Base-by-base conservation (phyloP, 2,329 filamentous ascomycete genomes). In the Cordyceps sp. region DNA sequence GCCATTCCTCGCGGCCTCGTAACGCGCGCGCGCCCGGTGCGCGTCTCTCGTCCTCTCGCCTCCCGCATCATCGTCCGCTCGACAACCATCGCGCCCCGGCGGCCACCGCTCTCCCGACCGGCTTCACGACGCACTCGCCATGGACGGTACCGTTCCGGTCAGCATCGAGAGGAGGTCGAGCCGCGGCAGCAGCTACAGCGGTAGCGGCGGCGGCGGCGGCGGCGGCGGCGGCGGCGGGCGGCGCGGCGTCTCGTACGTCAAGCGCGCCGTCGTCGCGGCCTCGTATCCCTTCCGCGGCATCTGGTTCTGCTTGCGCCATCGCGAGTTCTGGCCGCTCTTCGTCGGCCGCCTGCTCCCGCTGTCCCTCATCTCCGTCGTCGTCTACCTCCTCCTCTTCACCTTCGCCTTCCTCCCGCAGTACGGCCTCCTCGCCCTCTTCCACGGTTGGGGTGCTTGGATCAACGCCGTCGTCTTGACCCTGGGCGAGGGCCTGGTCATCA, bases 361-460 rank as follows among this genome's bases (percentile, higher is more conserved):
- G 19, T 70, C 81, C 3, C 59, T 94, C 12, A 76, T 94, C 10
- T 93, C 86, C 0, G 60, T 78, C 12, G 72, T 90, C 33, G 79
- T 94, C 12, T 82, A 93, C 39, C 60, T 76, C n/a, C 62, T 92
- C 15, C 71, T 96, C 15, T 96, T 96, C 54, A 64, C 83, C 10
- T 92, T 90, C 54, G 66, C 83, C 1, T 96, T 93, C 44, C 58
- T 94, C 3, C 88, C 88, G 0, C 83, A 96, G 50, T 84, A 84
- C 34, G 81, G 82, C 2, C 82, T 98, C 45, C 68, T 98, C 16
- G 76, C 80, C 13, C 71, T 96, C 42, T 96, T 94, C 52, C 86
- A 96, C 45, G 80, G 80, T 16, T 69, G 73, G 36, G 77, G 76
- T 20, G 90, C 90, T n/a, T 93, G 84, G 81, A 57, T 93, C 35